phyloP scores from a whole-genome alignment of 495 filamentous ascomycete species.

The Pseudevernia furfuracea region DNA sequence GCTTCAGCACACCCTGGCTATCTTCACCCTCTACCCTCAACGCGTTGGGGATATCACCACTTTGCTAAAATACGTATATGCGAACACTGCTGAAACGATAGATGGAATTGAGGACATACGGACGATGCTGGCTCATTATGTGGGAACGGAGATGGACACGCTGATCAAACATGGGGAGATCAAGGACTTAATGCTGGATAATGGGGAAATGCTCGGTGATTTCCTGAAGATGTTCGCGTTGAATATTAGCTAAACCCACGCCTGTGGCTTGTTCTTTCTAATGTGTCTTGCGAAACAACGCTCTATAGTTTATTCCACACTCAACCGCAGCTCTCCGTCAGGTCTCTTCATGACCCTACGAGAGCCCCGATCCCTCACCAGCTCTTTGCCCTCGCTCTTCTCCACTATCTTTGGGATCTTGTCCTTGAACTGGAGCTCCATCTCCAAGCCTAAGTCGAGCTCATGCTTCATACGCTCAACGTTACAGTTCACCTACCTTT shows the following conservation, averaged over 20 bases:
- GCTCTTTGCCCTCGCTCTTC: not conserved
- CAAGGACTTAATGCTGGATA: constrained; percentile 22
- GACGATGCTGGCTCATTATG: constrained; percentile 29
- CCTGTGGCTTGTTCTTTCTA: not conserved
- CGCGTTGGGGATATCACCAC: constrained; percentile 30
- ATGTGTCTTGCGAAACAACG: not conserved
- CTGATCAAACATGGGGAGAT: constrained; percentile 29
- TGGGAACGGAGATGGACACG: constrained; percentile 27
- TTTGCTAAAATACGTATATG: constrained; percentile 33
- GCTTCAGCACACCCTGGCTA: constrained; percentile 29
- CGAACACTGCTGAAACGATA: constrained; percentile 24
- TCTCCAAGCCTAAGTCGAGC: not conserved
- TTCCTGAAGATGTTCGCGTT: constrained; percentile 24
- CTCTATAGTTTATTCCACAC: not conserved
- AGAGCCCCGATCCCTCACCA: not conserved
- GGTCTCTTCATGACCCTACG: no score
- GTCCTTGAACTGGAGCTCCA: not conserved
- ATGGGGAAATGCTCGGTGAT: constrained; percentile 23
- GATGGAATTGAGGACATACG: constrained; percentile 24
- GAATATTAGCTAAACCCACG: not conserved
- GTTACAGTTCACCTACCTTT: not conserved
- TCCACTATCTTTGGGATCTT: not conserved
- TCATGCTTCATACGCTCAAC: not conserved
- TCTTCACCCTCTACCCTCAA: constrained; percentile 29
- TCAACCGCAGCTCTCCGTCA: not conserved